Evolutionary conservation across 78 protist genomes (phyloP), one percentile per base, ranked within the genome.

Genomic region (Isochrysis galbana): DNA sequence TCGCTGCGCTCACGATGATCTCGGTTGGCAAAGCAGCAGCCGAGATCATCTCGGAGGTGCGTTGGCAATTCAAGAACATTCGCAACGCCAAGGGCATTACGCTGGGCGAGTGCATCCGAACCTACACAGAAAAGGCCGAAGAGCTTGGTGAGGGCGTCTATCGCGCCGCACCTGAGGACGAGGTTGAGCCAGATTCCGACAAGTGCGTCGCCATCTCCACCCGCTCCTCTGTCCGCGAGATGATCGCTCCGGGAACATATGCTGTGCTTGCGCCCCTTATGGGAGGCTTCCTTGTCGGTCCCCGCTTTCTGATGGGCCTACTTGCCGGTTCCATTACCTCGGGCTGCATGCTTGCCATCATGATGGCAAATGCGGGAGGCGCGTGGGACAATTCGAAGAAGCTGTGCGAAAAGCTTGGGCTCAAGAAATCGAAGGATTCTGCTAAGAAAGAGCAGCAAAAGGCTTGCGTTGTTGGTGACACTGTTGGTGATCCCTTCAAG

Each of bases 341-440:
- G 21, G 96, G 97, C 22, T 83, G 91, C 67, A 90, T 48, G 93
- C 42, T 96, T 51, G 96, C 95, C 87, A 67, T 94, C 91, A 14
- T 90, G 82, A 55, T 67, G 94, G 48, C 93, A 87, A 96, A 94
- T 95, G 69, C 96, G n/a, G 96, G 96, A 26, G 96, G 96, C 23
- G 96, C 97, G 41, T 96, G 96, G 96, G 97, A 95, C 94, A 96
- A 96, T 92, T 94, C 97, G 38, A 96, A 95, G 96, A 95, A 95
- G 95, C 92, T 89, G 91, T 67, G 90, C 74, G 97, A 94, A 91
- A 70, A 82, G 77, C 95, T 93, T 11, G 42, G 34, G 4, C 1
- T 46, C 17, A 92, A 86, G 67, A 83, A 80, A 80, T 10, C 91
- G 36, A 82, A 93, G 44, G 10, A 32, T 38, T 90, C 84, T 25